These are phyloP conservation scores for Sporothrix schenckii DNA, from an alignment of 2,329 filamentous ascomycete genomes.

Conservation along the genomic window DNA sequence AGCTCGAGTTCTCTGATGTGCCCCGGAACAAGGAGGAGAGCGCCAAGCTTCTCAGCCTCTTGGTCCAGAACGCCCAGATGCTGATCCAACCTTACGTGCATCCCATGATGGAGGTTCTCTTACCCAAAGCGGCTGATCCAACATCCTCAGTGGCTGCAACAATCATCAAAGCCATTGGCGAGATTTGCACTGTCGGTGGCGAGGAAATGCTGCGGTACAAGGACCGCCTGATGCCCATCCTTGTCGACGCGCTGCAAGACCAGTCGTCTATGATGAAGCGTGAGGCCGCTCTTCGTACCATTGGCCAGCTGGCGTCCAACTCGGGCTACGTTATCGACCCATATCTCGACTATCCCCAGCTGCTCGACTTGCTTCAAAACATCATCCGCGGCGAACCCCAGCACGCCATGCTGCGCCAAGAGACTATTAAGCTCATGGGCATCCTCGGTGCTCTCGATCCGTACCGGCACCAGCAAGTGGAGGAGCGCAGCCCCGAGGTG, in stretches of 20 bases:
- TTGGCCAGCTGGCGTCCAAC: conserved; percentile 92
- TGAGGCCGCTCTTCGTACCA: conserved; percentile 84
- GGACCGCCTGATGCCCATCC: conserved; percentile 88
- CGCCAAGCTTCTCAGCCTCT: conserved; percentile 85
- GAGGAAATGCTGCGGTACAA: conserved; percentile 94
- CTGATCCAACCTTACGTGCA: conserved; percentile 97
- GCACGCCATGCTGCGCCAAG: conserved; percentile 79
- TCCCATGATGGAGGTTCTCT: conserved; percentile 90
- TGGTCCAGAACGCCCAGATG: conserved; percentile 89
- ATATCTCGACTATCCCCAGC: conserved; percentile 90
- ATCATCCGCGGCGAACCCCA: conserved; percentile 91
- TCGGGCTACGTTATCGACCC: conserved; percentile 97
- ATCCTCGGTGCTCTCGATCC: conserved; percentile 94
- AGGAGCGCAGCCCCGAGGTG: conserved; percentile 82
- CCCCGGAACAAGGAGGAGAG: conserved; percentile 95
- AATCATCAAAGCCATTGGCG: conserved; percentile 91
- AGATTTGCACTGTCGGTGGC: conserved; percentile 89
- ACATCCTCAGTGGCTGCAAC: conserved; percentile 90
- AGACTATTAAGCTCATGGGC: conserved; percentile 95
- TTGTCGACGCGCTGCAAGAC: conserved; percentile 91
- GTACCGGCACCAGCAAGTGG: conserved; percentile 91
- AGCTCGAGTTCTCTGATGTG: conserved; percentile 94
- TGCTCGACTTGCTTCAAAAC: conserved; percentile 87
- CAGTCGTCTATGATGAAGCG: conserved; percentile 87
- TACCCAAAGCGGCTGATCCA: conserved; percentile 85